Evolutionary conservation across 768 basidiomycete species (phyloP).

Genomic region (Mycena rebaudengoi): DNA sequence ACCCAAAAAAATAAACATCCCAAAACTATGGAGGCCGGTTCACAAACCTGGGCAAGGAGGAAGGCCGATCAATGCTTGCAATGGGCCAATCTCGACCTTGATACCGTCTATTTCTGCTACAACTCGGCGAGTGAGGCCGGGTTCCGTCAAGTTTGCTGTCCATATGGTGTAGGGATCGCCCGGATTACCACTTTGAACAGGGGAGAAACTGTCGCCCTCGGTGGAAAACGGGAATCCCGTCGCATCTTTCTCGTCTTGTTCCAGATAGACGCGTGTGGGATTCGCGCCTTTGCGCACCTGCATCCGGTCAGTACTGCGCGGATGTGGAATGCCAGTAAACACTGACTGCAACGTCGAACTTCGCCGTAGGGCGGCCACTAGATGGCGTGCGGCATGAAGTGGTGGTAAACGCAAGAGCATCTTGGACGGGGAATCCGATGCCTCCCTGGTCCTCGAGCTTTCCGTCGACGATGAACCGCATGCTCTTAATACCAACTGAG

Average conservation of each 20-base stretch:
- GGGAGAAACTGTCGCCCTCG: background rate
- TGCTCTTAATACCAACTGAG: background rate
- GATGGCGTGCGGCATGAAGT: constrained; percentile 7
- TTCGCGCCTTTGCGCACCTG: constrained; percentile 12
- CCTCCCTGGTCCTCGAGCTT: constrained; percentile 10
- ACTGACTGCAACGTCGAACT: constrained; percentile 9
- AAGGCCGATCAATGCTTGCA: constrained; percentile 1
- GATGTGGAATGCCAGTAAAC: background rate
- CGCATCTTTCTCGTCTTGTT: background rate
- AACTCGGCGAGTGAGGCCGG: background rate
- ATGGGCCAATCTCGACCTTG: background rate
- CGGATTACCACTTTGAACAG: background rate
- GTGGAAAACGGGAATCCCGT: background rate
- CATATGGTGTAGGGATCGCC: constrained; percentile 6
- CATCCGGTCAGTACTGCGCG: background rate
- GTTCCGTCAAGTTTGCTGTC: constrained; percentile 1
- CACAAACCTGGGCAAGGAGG: constrained; percentile 3
- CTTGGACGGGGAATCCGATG: constrained; percentile 11
- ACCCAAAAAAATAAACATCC: background rate
- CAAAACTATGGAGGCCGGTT: background rate
- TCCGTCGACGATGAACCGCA: constrained; percentile 12
- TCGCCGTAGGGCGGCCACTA: background rate
- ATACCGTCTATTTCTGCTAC: constrained; percentile 7
- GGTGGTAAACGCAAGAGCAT: background rate
- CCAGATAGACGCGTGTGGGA: constrained; percentile 7